Evolutionary conservation across 257 asterid species (phyloP), one percentile per base, ranked within the genome.

Genomic region (Penstemon barbatus): DNA sequence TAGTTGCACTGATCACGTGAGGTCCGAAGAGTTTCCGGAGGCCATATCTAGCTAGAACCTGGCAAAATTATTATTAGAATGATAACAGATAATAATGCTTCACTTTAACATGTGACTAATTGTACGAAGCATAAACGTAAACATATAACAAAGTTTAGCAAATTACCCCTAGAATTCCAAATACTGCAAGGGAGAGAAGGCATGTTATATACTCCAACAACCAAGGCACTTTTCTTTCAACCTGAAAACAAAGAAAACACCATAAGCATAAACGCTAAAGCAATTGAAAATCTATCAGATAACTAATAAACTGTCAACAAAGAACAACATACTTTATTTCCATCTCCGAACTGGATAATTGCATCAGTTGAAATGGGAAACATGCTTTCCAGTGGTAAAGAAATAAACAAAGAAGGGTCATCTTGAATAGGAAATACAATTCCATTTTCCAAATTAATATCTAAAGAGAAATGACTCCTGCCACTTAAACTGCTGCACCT

Each of bases 1-100:
- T 84, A 12, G 96, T 91, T 66, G 96, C 96, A 59, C 89, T 93
- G 70, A 89, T 65, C 62, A 73, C 78, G 39, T 70, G 80, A 0
- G 93, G 95, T 67, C 97, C 96, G 59, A 94, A 94, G 19, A 94
- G 86, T 67, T 83, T 86, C 72, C 87, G 85, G 60, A 94, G 96
- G 73, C 81, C 68, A 46, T 77, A 87, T 79, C 97, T 78, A 57
- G 84, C 58, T 15, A 94, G 63, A 65, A 94, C 87, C 97, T 94
- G 82, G 41, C 12, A 8, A 9, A 60, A 76, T 37, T 25, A 69
- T 25, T 38, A 42, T 50, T n/a, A 11, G 8, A 65, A 57, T 25
- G 2, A 25, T 25, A 25, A 65, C 42, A 5, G 1, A 7, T 55
- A 19, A 68, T 37, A 7, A 7, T 61, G 62, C 58, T 41, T 69